These are phyloP conservation scores for Rubroboletus satanas DNA, from an alignment of 768 basidiomycete genomes.

Conservation along the genomic window DNA sequence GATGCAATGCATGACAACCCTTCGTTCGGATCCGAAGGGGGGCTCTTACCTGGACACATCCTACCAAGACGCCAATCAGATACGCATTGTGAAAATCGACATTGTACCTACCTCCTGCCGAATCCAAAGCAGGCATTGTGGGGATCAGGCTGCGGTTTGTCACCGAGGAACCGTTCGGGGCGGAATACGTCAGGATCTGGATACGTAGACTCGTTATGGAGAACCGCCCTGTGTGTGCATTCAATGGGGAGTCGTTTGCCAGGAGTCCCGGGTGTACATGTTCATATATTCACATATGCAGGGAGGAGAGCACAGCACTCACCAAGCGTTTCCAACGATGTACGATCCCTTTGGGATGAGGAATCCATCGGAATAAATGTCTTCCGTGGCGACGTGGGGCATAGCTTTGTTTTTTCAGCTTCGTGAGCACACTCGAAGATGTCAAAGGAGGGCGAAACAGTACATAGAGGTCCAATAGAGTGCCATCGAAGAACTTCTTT, in stretches of 20 bases:
- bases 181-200: constrained; percentile 31
- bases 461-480: constrained; percentile 13
- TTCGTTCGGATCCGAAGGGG: neutral
- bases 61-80: too few species aligned
- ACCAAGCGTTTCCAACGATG: constrained; percentile 24
- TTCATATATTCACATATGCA: neutral
- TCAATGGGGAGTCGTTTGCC: neutral
- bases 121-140: constrained; percentile 23
- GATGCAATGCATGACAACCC: neutral
- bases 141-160: constrained; percentile 17
- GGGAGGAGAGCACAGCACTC: constrained; percentile 4
- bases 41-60: constrained; percentile 16
- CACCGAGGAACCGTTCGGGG: constrained; percentile 34
- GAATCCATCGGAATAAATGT: constrained; percentile 13
- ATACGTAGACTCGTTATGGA: constrained; percentile 44
- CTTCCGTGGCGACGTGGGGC: constrained; percentile 18
- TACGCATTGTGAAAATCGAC: too few species aligned
- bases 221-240: constrained; percentile 42
- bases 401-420: neutral
- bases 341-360: constrained; percentile 25
- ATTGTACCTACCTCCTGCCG: too few species aligned
- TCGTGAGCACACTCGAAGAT: neutral
- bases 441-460: constrained; percentile 21
- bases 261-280: neutral
- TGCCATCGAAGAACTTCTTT: constrained; percentile 29